These are phyloP conservation scores for Amanita inopinata DNA, from an alignment of 768 basidiomycete genomes.

Conservation along the genomic window DNA sequence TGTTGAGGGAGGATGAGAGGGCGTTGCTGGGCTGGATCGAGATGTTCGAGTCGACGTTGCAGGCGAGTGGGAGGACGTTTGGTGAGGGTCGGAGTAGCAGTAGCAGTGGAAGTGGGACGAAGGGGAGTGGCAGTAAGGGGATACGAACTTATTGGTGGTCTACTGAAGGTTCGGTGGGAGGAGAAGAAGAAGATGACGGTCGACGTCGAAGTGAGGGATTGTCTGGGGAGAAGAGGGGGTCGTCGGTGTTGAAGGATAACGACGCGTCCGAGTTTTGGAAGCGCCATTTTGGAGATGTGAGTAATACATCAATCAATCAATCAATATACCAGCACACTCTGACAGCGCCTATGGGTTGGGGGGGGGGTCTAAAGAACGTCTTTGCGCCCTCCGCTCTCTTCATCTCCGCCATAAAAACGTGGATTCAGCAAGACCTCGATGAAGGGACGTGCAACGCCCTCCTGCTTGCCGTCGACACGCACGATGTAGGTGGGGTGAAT, in stretches of 20 bases:
- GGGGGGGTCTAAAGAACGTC: background rate
- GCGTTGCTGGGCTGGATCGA: too few relatives aligned
- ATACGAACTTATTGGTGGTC: too few relatives aligned
- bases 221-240: too few relatives aligned
- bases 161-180: too few relatives aligned
- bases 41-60: too few relatives aligned
- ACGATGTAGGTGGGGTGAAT: slow-evolving; percentile 16
- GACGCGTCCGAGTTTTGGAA: slow-evolving; percentile 18
- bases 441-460: slow-evolving; percentile 9
- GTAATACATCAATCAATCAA: slow-evolving; percentile 10
- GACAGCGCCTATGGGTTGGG: background rate
- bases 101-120: too few relatives aligned
- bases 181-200: too few relatives aligned
- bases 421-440: slow-evolving; percentile 12
- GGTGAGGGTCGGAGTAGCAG: too few relatives aligned
- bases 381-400: background rate
- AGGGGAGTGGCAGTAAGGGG: too few relatives aligned
- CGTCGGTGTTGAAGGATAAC: slow-evolving; percentile 7
- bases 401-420: slow-evolving; percentile 10
- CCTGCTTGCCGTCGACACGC: slow-evolving; percentile 13
- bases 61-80: too few relatives aligned
- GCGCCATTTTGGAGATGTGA: slow-evolving; percentile 16
- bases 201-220: too few relatives aligned
- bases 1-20: too few relatives aligned
- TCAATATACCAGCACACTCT: background rate